Evolutionary conservation across 2,329 filamentous ascomycete genomes (phyloP).

Genomic region (Lachnellula suecica): DNA sequence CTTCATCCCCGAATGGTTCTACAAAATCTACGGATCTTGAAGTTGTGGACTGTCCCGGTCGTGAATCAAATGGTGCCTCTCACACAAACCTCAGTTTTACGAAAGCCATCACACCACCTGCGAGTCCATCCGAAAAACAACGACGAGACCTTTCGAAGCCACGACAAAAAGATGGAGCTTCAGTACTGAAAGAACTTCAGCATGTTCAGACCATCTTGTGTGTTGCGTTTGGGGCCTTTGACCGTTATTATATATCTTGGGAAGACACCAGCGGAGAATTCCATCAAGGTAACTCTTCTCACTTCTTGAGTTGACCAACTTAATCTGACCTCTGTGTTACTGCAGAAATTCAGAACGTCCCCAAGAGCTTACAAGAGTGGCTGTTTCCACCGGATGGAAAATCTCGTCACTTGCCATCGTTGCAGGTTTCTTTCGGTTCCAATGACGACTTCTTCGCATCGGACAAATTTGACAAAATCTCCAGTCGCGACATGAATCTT

Average conservation of each 20-base stretch:
- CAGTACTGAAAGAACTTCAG: slow-evolving; percentile 11
- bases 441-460: slow-evolving; percentile 26
- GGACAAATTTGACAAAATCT: slow-evolving; percentile 18
- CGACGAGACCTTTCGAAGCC: background rate
- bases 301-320: background rate
- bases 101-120: background rate
- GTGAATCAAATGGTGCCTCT: no score
- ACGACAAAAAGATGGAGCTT: slow-evolving; percentile 14
- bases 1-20: no score
- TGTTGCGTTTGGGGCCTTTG: slow-evolving; percentile 24
- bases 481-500: slow-evolving; percentile 14
- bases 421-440: slow-evolving; percentile 23
- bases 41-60: no score
- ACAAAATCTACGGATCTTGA: no score
- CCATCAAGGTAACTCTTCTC: slow-evolving; percentile 17
- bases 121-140: background rate
- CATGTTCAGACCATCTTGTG: slow-evolving; percentile 19
- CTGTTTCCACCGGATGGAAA: slow-evolving; percentile 13
- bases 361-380: slow-evolving; percentile 14
- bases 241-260: slow-evolving; percentile 25
- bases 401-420: slow-evolving; percentile 15
- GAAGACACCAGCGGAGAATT: slow-evolving; percentile 19
- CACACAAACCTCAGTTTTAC: no score
- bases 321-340: background rate
- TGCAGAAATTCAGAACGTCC: slow-evolving; percentile 18